phyloP scores from a whole-genome alignment of 371 early-diverging fungal species.

The Rhizopus stolonifer region DNA sequence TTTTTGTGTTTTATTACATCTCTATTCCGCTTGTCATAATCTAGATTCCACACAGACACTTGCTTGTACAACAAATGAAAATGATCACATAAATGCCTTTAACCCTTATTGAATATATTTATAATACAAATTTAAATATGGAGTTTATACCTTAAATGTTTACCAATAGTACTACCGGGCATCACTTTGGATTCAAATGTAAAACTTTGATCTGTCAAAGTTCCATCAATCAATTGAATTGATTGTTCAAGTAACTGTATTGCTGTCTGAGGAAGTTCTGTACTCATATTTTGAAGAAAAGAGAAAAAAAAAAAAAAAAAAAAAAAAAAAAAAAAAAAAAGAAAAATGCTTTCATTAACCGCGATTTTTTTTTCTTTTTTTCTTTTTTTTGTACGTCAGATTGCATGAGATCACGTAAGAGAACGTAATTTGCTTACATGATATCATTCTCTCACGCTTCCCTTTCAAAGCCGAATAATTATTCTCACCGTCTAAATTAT shows the following conservation, averaged over 20 bases:
- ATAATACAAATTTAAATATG: neutral
- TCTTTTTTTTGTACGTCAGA: too few species aligned
- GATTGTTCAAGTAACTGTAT: conserved; percentile 17
- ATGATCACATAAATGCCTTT: conserved; percentile 45
- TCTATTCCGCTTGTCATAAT: conserved; percentile 48
- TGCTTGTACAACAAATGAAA: conserved; percentile 34
- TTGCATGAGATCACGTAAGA: too few species aligned
- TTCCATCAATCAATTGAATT: conserved; percentile 9
- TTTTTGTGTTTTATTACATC: conserved; percentile 31
- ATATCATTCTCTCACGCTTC: too few species aligned
- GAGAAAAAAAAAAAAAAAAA: neutral
- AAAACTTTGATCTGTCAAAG: conserved; percentile 26
- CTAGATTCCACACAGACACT: conserved; percentile 28
- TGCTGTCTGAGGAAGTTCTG: conserved; percentile 4
- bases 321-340: conserved; percentile 3
- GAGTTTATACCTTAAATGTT: conserved; percentile 64
- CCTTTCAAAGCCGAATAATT: too few species aligned
- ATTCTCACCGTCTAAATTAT: too few species aligned
- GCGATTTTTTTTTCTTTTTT: too few species aligned
- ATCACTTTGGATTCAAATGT: conserved; percentile 49
- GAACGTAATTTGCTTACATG: too few species aligned
- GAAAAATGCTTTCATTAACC: too few species aligned
- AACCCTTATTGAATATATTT: neutral
- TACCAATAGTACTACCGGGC: conserved; percentile 65
- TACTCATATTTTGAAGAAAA: neutral